phyloP scores from a whole-genome alignment of 2,329 filamentous ascomycete genomes.

The Ophiocordyceps camponoti-floridani region DNA sequence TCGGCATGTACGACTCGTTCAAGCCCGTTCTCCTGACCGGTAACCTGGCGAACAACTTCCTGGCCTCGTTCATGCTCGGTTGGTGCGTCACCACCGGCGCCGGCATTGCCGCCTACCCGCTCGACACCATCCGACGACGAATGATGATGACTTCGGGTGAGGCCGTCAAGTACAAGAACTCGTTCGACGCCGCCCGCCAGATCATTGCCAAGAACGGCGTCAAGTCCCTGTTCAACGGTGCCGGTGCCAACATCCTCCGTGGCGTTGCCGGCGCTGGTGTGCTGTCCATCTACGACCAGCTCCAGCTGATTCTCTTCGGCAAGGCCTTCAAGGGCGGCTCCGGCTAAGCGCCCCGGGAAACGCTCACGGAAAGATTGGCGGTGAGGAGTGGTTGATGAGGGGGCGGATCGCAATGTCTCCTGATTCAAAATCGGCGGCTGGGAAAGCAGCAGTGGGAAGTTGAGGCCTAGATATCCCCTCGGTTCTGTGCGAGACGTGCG shows the following conservation, averaged over 20 bases:
- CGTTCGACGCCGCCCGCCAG: constrained; percentile 86
- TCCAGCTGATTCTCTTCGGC: constrained; percentile 97
- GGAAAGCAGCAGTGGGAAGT: constrained; percentile 28
- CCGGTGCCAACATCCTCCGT: constrained; percentile 99
- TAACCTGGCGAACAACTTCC: constrained; percentile 90
- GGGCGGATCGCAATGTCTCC: constrained; percentile 19
- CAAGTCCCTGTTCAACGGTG: constrained; percentile 99
- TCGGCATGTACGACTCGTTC: constrained; percentile 99
- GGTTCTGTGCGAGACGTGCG: constrained; percentile 21
- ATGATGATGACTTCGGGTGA: constrained; percentile 99
- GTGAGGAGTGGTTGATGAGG: constrained; percentile 12
- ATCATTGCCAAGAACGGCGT: constrained; percentile 96
- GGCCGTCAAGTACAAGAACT: constrained; percentile 99
- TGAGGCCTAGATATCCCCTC: constrained; percentile 19
- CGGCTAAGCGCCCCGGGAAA: constrained; percentile 26
- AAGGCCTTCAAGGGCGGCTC: constrained; percentile 82
- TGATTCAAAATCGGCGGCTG: constrained; percentile 24
- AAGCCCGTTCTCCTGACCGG: constrained; percentile 96
- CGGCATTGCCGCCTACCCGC: constrained; percentile 99
- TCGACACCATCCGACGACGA: constrained; percentile 99
- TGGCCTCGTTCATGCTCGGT: constrained; percentile 96
- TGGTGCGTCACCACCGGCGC: constrained; percentile 99
- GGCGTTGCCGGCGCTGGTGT: constrained; percentile 99
- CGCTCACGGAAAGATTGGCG: constrained; percentile 23
- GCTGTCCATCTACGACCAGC: constrained; percentile 99